Evolutionary conservation across 2,329 filamentous ascomycete species (phyloP).

Genomic region (Aspergillus niger): DNA sequence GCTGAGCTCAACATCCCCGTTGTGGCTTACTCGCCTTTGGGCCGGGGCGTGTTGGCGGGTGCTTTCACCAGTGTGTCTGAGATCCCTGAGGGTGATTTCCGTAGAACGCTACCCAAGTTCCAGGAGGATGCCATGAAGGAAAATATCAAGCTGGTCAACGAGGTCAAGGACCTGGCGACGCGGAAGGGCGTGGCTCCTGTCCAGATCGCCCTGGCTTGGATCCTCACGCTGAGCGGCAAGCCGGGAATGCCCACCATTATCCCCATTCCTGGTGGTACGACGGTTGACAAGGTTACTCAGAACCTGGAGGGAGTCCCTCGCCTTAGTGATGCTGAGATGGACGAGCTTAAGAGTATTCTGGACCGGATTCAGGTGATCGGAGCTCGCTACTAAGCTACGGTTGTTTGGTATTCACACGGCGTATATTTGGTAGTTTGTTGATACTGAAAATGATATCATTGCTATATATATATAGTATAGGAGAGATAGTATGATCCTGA

Average conservation of each 20-base stretch:
- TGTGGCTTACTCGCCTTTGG: constrained; percentile 62
- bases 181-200: constrained; percentile 47
- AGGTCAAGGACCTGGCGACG: constrained; percentile 48
- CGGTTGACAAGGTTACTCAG: constrained; percentile 39
- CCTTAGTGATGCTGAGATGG: constrained; percentile 44
- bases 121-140: constrained; percentile 53
- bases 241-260: constrained; percentile 48
- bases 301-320: constrained; percentile 33
- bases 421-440: too few species aligned
- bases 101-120: constrained; percentile 51
- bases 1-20: constrained; percentile 60
- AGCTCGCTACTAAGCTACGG: constrained; percentile 25
- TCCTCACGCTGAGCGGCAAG: constrained; percentile 45
- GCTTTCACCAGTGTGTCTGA: constrained; percentile 50
- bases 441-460: not conserved
- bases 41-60: constrained; percentile 58
- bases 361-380: constrained; percentile 46
- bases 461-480: not conserved
- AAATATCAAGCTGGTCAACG: constrained; percentile 53
- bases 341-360: constrained; percentile 55
- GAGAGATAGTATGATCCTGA: not conserved
- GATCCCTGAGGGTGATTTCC: constrained; percentile 51
- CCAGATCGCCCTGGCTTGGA: constrained; percentile 55
- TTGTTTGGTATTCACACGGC: too few species aligned
- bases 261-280: constrained; percentile 41